Base-by-base conservation (phyloP, 2,329 filamentous ascomycete genomes). In the Pestalotiopsis sp. region DNA sequence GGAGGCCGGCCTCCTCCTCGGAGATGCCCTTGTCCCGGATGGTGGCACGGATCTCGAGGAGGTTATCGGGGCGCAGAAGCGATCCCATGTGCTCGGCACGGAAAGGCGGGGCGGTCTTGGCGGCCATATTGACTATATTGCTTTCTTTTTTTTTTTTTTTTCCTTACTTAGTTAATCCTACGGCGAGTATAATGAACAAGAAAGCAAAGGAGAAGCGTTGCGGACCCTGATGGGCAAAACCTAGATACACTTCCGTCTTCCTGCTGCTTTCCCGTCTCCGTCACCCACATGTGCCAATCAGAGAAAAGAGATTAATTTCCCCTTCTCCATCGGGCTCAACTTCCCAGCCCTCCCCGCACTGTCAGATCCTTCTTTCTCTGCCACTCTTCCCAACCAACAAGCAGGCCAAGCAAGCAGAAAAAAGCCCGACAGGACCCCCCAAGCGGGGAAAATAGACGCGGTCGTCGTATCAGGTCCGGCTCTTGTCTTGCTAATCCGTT, bases 21-120 rank as follows among this genome's bases (percentile, higher is more conserved):
- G 83, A 80, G 57, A 85, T 77, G 72, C 87, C 81, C 68, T 88
- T 87, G 67, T 88, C 86, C 71, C 90, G 89, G 69, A 89, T 86
- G 64, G 77, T 76, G 70, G 88, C 86, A 73, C 92, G 90, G 70
- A 87, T 87, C 65, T 88, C 83, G 45, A 92, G 82, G 67, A 93
- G 84, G 68, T 87, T 82, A 69, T 90, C 81, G 6, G 92, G 91
- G n/a, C 92, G 89, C 58, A 93, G 87, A 39, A 94, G 84, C 14
- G 91, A 93, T 73, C 92, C 92, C 68, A 93, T 84, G 75, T 94
- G 92, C 84, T 94, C 92, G 64, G 92, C 92, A 75, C 92, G 87
- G 84, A 93, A 93, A 39, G 92, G 92, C 23, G 82, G 82, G 39
- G 66, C 68, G 23, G 65, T 66, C 31, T 63, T 38, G 38, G 41